phyloP scores from a whole-genome alignment of 331 rosid species.

The Rosa hybrid region DNA sequence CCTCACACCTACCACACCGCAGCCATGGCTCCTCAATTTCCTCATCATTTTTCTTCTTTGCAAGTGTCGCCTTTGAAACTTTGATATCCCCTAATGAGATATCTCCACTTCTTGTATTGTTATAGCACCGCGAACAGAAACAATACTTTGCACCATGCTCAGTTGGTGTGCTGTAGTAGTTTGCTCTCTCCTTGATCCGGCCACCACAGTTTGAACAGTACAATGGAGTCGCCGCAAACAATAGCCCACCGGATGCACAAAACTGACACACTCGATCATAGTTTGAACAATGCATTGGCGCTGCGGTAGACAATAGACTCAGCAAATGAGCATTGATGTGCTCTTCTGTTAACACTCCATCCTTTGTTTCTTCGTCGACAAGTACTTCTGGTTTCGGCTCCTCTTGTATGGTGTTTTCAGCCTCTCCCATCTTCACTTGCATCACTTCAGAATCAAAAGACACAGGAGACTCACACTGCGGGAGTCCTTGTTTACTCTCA shows the following conservation, averaged over 20 bases:
- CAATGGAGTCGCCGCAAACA: constrained; percentile 34
- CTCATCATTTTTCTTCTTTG: constrained; percentile 30
- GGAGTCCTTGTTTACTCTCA: constrained; percentile 22
- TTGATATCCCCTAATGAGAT: constrained; percentile 33
- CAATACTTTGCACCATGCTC: constrained; percentile 27
- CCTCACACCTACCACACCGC: constrained; percentile 56
- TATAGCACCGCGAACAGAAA: constrained; percentile 45
- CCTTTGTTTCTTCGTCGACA: constrained; percentile 9
- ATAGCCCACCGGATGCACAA: constrained; percentile 37
- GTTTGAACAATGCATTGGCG: not conserved
- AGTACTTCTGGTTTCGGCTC: constrained; percentile 25
- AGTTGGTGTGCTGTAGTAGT: constrained; percentile 34
- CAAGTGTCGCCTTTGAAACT: constrained; percentile 40
- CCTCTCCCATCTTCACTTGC: constrained; percentile 9
- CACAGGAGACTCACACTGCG: constrained; percentile 24
- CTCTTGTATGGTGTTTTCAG: constrained; percentile 11
- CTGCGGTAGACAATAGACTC: constrained; percentile 16
- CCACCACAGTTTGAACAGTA: constrained; percentile 41
- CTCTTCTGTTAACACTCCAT: constrained; percentile 34
- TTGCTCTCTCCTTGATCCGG: constrained; percentile 27
- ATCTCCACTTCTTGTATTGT: constrained; percentile 27
- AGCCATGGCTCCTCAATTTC: constrained; percentile 57
- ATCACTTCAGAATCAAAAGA: constrained; percentile 28
- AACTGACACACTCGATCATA: constrained; percentile 40
- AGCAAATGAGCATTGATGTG: constrained; percentile 42